phyloP scores from a whole-genome alignment of 2,329 filamentous ascomycete species.

The Ascochyta viciae-villosae region DNA sequence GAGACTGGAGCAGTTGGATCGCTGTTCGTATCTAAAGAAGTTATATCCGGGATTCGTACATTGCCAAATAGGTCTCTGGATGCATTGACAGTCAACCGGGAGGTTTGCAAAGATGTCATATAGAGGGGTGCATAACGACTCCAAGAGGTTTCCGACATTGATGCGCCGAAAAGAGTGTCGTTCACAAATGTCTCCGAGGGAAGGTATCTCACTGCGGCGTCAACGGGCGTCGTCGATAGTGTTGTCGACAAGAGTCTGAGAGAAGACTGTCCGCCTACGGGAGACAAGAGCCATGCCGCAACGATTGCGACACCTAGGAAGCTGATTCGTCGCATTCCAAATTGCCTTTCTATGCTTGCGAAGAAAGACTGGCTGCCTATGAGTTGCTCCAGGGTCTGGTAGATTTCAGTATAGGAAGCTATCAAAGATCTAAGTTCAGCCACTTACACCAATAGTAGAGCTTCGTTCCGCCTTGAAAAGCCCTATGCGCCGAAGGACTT shows the following conservation, averaged over 20 bases:
- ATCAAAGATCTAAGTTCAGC: not conserved
- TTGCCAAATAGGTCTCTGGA: conserved; percentile 3
- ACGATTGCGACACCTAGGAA: conserved; percentile 1
- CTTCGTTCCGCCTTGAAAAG: conserved; percentile 8
- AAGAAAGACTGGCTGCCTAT: conserved; percentile 5
- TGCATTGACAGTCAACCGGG: not conserved
- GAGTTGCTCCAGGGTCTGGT: conserved; percentile 4
- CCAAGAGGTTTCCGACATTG: not conserved
- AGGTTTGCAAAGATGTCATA: not conserved
- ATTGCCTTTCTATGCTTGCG: conserved; percentile 4
- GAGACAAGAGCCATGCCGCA: conserved; percentile 6
- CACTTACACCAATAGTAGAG: conserved; percentile 8
- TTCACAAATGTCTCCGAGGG: not conserved
- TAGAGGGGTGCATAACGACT: not conserved
- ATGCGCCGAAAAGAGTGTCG: not conserved
- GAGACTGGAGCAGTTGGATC: not conserved
- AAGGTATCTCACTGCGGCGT: not conserved
- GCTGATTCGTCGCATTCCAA: not conserved
- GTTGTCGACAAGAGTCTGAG: conserved; percentile 5
- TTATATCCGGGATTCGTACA: conserved; percentile 2
- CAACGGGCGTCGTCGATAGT: not conserved
- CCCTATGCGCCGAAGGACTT: not conserved
- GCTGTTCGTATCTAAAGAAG: not conserved
- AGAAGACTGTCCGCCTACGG: conserved; percentile 9
- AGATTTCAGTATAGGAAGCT: not conserved